Percentiles rank a stretch among this genome's conserved stretches.
These are phyloP conservation scores for Gossypium longicalyx DNA, from an alignment of 345 rosid species.

Conservation along the genomic window DNA sequence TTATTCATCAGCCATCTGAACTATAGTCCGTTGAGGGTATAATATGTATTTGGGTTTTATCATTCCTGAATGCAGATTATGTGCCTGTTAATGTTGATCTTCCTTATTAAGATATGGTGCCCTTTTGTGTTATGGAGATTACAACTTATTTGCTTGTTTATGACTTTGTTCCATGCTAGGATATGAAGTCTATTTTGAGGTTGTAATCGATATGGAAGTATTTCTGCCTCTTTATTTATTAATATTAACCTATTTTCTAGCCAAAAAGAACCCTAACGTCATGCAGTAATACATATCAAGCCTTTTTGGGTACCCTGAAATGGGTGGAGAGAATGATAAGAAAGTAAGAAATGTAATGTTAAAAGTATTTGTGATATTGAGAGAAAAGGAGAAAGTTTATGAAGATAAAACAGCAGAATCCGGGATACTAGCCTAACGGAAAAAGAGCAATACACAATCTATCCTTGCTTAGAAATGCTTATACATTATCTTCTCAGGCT, in stretches of 20 bases:
- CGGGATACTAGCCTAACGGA: slow-evolving; percentile 70
- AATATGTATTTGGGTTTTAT: neutral
- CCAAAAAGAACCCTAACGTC: neutral
- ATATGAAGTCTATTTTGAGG: no score
- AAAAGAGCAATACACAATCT: neutral
- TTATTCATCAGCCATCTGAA: neutral
- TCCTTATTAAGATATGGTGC: no score
- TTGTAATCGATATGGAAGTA: no score
- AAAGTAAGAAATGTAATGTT: neutral
- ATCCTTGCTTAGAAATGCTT: neutral
- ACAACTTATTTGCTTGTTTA: no score
- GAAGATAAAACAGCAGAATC: neutral
- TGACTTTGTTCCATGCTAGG: no score
- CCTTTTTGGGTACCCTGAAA: neutral
- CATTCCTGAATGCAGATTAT: no score
- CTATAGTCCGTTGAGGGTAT: neutral
- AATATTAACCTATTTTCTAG: no score
- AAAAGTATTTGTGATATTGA: neutral
- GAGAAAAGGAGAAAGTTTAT: neutral
- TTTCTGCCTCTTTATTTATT: neutral
- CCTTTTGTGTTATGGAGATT: no score
- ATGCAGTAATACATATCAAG: neutral
- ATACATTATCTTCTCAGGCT: neutral
- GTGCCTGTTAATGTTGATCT: no score
- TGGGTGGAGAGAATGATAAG: neutral